A percentile compares a stretch with the other conserved stretches of the same genome.
Evolutionary conservation across 331 rosid genomes (phyloP).

Genomic region (Malus hybrid): DNA sequence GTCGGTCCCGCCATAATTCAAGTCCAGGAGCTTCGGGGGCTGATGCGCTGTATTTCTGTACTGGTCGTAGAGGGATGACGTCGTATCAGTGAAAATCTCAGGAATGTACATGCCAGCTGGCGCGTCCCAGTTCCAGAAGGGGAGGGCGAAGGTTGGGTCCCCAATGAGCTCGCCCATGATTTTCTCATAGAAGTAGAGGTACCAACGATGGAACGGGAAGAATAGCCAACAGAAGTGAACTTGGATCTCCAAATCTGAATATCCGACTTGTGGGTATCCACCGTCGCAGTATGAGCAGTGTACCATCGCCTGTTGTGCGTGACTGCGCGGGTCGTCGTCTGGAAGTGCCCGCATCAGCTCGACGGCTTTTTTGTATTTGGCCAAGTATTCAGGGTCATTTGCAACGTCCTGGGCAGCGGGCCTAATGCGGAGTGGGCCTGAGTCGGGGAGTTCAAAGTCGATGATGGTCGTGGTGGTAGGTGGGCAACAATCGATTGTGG

Average conservation of each 20-base stretch:
- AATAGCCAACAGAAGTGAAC: conserved; percentile 68
- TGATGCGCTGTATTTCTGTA: conserved; percentile 33
- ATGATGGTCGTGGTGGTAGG: conserved; percentile 29
- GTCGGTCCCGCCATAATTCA: conserved; percentile 19
- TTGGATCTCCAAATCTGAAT: conserved; percentile 46
- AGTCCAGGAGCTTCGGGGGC: conserved; percentile 36
- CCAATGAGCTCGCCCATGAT: conserved; percentile 51
- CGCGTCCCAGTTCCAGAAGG: conserved; percentile 77
- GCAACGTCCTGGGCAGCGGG: conserved; percentile 43
- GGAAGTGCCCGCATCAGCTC: conserved; percentile 53
- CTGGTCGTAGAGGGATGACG: conserved; percentile 45
- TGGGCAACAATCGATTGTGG: conserved; percentile 49
- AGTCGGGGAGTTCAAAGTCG: conserved; percentile 28
- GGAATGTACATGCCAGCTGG: conserved; percentile 56
- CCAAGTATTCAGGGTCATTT: conserved; percentile 11
- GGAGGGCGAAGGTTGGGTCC: conserved; percentile 56
- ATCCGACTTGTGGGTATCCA: conserved; percentile 42
- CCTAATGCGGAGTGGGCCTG: conserved; percentile 21
- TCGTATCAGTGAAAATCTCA: conserved; percentile 18
- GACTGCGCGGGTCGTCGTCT: conserved; percentile 44
- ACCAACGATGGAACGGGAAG: conserved; percentile 68
- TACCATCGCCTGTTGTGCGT: conserved; percentile 44
- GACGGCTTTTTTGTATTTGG: conserved; percentile 42
- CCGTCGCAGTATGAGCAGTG: conserved; percentile 77
- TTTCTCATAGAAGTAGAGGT: conserved; percentile 60